Conservation (phyloP, 257 asterid species). For the Penstemon newberryi region DNA sequence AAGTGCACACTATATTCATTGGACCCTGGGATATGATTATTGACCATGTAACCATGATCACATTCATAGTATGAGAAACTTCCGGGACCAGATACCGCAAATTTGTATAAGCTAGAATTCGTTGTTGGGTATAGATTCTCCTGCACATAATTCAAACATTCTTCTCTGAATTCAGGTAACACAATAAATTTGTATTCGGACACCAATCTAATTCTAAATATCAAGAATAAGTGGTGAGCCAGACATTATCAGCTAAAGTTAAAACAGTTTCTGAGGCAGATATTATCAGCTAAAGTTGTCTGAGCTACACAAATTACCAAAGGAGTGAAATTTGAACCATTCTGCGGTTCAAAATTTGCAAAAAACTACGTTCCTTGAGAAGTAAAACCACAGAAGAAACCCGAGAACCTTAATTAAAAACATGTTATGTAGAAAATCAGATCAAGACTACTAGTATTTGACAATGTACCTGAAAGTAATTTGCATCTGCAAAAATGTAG, state of each 20-base stretch:
- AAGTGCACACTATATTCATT: slow-evolving; percentile 47
- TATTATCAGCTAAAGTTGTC: not conserved
- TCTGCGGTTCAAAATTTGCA: not conserved
- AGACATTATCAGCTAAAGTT: too few species aligned
- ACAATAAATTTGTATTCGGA: not conserved
- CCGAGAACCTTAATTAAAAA: not conserved
- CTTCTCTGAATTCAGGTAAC: not conserved
- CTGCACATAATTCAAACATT: slow-evolving; percentile 44
- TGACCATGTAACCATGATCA: slow-evolving; percentile 55
- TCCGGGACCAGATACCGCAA: slow-evolving; percentile 69
- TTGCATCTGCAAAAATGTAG: slow-evolving; percentile 71
- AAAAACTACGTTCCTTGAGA: not conserved
- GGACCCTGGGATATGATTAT: slow-evolving; percentile 40
- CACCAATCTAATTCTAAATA: not conserved
- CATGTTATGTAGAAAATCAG: slow-evolving; percentile 1
- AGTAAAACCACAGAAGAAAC: not conserved
- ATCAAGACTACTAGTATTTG: slow-evolving; percentile 7
- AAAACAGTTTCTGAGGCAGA: not conserved
- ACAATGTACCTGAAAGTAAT: slow-evolving; percentile 63
- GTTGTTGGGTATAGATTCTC: slow-evolving; percentile 62
- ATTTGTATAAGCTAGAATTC: slow-evolving; percentile 63
- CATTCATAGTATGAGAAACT: slow-evolving; percentile 66
- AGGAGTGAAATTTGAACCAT: not conserved
- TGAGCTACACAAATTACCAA: not conserved
- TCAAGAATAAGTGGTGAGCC: not conserved